Evolutionary conservation across 2,329 filamentous ascomycete species (phyloP), one percentile per base, ranked within the genome.

Genomic region (Penicillium psychrosexuale): DNA sequence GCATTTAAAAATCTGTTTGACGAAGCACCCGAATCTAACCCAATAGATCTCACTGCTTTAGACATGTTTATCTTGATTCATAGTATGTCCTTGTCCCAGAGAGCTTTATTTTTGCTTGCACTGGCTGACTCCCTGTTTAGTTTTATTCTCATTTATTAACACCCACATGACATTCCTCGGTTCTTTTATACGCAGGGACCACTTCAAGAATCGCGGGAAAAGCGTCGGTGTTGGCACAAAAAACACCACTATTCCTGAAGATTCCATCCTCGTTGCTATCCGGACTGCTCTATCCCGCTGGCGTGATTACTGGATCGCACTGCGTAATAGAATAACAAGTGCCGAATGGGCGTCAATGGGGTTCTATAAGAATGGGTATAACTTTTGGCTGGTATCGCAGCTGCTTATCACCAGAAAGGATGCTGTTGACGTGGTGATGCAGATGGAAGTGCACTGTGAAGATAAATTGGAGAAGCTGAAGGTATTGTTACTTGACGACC

Each of bases 61-160:
- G 74, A 77, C 44, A 74, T 75, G 67, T 77, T 75, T 52, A 70
- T 75, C 22, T 51, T 76, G n/a, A 75, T 77, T 37, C 74, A 77
- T 52, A 58, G 74, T 76, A 69, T 39, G 69, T 59, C 13, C 9
- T 34, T 46, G 66, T 56, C 8, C 37, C 13, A 24, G 13, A 11
- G 19, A 24, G 5, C 5, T 38, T 19, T 15, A 8, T 38, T 3
- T 2, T 38, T 3, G 30, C 36, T 5, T 22, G 2, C 5, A 6
- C 24, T n/a, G 30, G 19, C 60, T 57, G 24, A 57, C 37, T 8
- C 8, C 5, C 3, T n/a, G n/a, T 6, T 7, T 55, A 76, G 73
- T 72, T 15, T 59, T 77, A 2, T 75, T 72, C 49, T 65, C 73
- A 11, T 76, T 74, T 53, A 75, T 76, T 38, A 72, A 75, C 48